These are phyloP conservation scores for Cystoderma amianthinum DNA, from an alignment of 768 basidiomycete species.

Conservation along the genomic window DNA sequence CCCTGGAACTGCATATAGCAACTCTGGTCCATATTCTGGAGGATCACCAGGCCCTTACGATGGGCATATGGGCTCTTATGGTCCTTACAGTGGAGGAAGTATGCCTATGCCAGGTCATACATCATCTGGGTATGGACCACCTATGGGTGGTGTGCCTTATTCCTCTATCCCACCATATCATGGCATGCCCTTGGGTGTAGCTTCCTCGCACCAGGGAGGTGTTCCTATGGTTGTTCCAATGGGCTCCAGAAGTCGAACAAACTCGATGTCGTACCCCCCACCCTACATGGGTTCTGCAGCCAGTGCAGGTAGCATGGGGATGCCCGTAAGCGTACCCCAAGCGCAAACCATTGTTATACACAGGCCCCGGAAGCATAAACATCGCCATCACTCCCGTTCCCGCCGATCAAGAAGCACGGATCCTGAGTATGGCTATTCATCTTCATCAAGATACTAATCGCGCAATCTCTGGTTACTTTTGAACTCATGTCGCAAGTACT, in stretches of 20 bases:
- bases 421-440: neutral
- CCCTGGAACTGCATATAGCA: conserved; percentile 9
- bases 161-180: conserved; percentile 12
- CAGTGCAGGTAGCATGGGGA: conserved; percentile 12
- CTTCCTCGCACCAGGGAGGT: conserved; percentile 16
- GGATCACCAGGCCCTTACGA: conserved; percentile 14
- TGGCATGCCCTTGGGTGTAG: conserved; percentile 14
- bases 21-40: conserved; percentile 4
- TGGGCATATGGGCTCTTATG: conserved; percentile 11
- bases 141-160: neutral
- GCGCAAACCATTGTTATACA: conserved; percentile 22
- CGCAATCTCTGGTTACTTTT: too few relatives aligned
- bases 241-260: conserved; percentile 18
- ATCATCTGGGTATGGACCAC: neutral
- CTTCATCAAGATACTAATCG: neutral
- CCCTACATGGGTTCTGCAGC: conserved; percentile 14
- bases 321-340: conserved; percentile 12
- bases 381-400: conserved; percentile 8
- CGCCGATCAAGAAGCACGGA: conserved; percentile 19
- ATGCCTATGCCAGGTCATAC: conserved; percentile 12
- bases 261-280: conserved; percentile 27
- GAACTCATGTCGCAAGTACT: neutral
- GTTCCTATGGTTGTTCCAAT: conserved; percentile 15
- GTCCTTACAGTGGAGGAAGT: conserved; percentile 15
- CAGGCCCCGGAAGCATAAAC: conserved; percentile 21